These are phyloP conservation scores for Gracilaria gracilis DNA, from an alignment of 23 red algal species.

Conservation along the genomic window DNA sequence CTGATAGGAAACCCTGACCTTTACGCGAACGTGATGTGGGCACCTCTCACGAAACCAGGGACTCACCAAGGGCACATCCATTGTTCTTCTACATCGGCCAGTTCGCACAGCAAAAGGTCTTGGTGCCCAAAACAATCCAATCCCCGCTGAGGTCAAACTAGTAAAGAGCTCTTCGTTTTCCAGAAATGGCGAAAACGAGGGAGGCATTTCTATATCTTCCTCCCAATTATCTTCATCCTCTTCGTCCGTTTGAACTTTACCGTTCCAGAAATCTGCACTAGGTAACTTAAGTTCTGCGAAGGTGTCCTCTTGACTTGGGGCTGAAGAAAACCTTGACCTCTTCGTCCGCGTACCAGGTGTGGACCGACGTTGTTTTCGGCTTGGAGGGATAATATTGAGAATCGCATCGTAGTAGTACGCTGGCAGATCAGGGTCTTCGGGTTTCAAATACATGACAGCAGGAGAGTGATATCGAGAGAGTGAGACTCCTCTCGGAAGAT, in stretches of 20 bases:
- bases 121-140: conserved; percentile 86
- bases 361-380: conserved; percentile 12
- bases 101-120: conserved; percentile 78
- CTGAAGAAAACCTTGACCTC: conserved; percentile 18
- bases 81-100: conserved; percentile 76
- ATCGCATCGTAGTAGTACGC: conserved; percentile 90
- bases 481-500: conserved; percentile 76
- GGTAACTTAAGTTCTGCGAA: conserved; percentile 3
- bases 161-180: conserved; percentile 68
- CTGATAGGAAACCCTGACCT: conserved; percentile 94
- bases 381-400: conserved; percentile 80
- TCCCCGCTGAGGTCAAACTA: conserved; percentile 80
- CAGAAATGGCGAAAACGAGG: conserved; percentile 64
- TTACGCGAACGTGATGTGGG: conserved; percentile 75
- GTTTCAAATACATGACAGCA: conserved; percentile 71
- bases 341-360: conserved; percentile 6
- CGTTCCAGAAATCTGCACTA: not conserved
- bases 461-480: conserved; percentile 80
- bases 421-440: conserved; percentile 87
- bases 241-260: conserved; percentile 25
- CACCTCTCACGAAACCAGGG: conserved; percentile 82
- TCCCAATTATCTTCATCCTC: conserved; percentile 59
- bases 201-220: conserved; percentile 68
- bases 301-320: not conserved
- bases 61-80: conserved; percentile 87